Evolutionary conservation across 2,329 filamentous ascomycete species (phyloP).

Genomic region (Fusarium sulawesiense): DNA sequence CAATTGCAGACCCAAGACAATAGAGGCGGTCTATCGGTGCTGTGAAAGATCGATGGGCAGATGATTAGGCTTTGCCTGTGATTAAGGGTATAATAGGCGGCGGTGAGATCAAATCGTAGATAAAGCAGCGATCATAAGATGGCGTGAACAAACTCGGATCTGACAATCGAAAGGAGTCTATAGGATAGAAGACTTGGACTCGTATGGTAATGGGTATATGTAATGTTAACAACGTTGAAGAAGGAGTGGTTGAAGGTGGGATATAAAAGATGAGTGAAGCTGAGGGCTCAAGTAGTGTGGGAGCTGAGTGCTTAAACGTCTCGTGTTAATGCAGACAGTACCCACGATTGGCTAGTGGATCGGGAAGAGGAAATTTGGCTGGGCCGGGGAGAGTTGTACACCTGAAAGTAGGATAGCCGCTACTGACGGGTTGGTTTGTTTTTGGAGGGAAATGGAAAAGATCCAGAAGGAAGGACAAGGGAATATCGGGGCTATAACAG

Average conservation of each 20-base stretch:
- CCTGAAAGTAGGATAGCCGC: conserved; percentile 6
- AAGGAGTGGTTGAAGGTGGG: conserved; percentile 4
- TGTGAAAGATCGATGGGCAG: background rate
- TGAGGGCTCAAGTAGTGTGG: conserved; percentile 19
- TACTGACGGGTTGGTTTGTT: background rate
- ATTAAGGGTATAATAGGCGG: conserved; percentile 31
- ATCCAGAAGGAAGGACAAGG: conserved; percentile 8
- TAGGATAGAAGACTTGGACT: background rate
- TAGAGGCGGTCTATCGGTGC: background rate
- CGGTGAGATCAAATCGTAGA: conserved; percentile 7
- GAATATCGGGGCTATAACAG: conserved; percentile 15
- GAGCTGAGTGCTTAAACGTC: conserved; percentile 36
- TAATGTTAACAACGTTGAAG: conserved; percentile 4
- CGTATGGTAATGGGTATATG: conserved; percentile 9
- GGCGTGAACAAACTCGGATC: background rate
- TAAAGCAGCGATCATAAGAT: conserved; percentile 6
- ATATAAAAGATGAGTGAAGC: conserved; percentile 20
- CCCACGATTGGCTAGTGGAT: conserved; percentile 38
- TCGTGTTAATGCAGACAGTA: conserved; percentile 33
- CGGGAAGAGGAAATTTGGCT: conserved; percentile 33
- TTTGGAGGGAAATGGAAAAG: conserved; percentile 21
- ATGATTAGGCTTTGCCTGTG: conserved; percentile 2
- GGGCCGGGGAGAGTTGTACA: conserved; percentile 18
- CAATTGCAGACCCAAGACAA: conserved; percentile 6
- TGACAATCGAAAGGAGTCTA: conserved; percentile 6